These are phyloP conservation scores for Boletus eberwhitei DNA, from an alignment of 768 basidiomycete species.

Conservation along the genomic window DNA sequence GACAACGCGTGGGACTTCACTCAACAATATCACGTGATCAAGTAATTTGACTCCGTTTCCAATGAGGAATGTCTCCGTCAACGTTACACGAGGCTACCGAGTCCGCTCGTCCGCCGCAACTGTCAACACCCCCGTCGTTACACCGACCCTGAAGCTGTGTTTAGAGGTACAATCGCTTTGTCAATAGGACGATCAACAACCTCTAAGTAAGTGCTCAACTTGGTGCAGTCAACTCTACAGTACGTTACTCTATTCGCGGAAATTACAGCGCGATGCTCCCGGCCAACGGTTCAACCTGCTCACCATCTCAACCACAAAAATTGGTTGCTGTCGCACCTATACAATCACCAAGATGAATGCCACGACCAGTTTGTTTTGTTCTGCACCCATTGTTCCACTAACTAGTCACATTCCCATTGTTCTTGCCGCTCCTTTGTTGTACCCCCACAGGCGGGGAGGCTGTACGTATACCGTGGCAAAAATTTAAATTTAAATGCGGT, in stretches of 20 bases:
- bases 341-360: neutral
- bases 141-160: neutral
- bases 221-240: neutral
- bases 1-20: slow-evolving; percentile 29
- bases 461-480: slow-evolving; percentile 10
- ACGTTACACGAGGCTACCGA: slow-evolving; percentile 35
- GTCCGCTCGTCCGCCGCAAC: neutral
- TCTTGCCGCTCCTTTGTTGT: slow-evolving; percentile 14
- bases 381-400: slow-evolving; percentile 13
- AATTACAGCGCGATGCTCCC: neutral
- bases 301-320: slow-evolving; percentile 2
- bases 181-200: too few relatives aligned
- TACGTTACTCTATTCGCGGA: too few relatives aligned
- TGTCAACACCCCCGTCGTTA: neutral
- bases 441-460: neutral
- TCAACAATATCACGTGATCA: slow-evolving; percentile 37
- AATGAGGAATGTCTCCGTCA: slow-evolving; percentile 24
- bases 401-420: slow-evolving; percentile 20
- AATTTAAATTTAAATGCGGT: neutral
- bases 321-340: too few relatives aligned
- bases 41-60: slow-evolving; percentile 22
- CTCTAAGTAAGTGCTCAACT: too few relatives aligned
- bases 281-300: neutral
- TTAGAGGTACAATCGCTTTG: too few relatives aligned
- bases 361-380: neutral